Conservation (phyloP, 2,329 filamentous ascomycete genomes). For the Aspergillus clavatus region DNA sequence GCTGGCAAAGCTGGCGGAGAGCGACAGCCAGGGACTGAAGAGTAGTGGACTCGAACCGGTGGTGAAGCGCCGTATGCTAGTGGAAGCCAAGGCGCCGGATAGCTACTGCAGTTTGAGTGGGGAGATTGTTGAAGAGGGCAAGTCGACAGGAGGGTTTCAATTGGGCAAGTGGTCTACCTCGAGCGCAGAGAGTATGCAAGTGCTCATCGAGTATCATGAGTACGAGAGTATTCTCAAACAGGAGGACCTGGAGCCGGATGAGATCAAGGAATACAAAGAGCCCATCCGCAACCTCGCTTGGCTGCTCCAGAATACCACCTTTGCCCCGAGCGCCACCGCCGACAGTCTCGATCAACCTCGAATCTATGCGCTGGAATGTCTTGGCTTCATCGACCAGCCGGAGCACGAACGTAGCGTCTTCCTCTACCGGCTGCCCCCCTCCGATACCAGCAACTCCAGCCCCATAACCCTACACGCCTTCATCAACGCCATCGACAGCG, state of each 20-base stretch:
- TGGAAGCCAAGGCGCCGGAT: conserved; percentile 14
- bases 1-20: conserved; percentile 12
- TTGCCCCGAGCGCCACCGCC: conserved; percentile 4
- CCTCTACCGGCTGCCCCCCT: conserved; percentile 21
- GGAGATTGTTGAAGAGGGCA: conserved; percentile 17
- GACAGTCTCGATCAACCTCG: conserved; percentile 18
- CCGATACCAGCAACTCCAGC: neutral
- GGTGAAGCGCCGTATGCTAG: conserved; percentile 20
- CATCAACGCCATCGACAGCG: conserved; percentile 18
- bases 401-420: conserved; percentile 22
- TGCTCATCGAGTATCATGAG: conserved; percentile 25
- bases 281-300: conserved; percentile 26
- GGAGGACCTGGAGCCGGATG: conserved; percentile 22
- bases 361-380: conserved; percentile 26
- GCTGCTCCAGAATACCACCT: conserved; percentile 25
- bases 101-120: conserved; percentile 19
- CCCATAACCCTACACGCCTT: conserved; percentile 17
- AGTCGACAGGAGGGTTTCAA: conserved; percentile 16
- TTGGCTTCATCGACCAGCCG: conserved; percentile 24
- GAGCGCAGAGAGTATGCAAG: conserved; percentile 6
- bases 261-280: conserved; percentile 20
- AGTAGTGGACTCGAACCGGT: conserved; percentile 23
- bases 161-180: conserved; percentile 16
- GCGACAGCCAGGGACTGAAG: conserved; percentile 13
- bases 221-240: conserved; percentile 20